Evolutionary conservation across 176 grass and related monocot genomes (phyloP).

Genomic region (Dactylis glomerata): DNA sequence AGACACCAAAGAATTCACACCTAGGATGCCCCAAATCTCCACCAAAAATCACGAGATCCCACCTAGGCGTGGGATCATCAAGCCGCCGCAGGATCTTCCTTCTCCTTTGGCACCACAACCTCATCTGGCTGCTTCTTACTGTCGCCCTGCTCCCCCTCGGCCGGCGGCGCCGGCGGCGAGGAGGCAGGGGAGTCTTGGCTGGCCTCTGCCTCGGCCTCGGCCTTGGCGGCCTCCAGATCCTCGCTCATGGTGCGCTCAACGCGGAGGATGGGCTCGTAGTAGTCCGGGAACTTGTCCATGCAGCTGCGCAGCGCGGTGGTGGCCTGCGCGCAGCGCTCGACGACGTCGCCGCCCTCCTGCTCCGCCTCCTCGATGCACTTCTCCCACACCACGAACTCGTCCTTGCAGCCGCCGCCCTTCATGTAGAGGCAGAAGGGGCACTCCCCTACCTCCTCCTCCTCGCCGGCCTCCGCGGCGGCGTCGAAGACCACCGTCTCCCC

Average conservation of each 20-base stretch:
- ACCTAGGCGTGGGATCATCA: background rate
- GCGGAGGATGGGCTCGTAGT: slow-evolving; percentile 75
- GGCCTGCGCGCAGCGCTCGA: slow-evolving; percentile 60
- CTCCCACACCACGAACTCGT: slow-evolving; percentile 83
- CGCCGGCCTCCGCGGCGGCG: background rate
- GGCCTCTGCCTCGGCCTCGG: background rate
- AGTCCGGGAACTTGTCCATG: slow-evolving; percentile 73
- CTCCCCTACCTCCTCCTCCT: slow-evolving; percentile 58
- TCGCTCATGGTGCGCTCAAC: slow-evolving; percentile 57
- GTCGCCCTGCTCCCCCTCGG: background rate
- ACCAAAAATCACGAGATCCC: slow-evolving; percentile 26
- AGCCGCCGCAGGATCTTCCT: background rate
- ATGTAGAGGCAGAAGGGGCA: slow-evolving; percentile 93
- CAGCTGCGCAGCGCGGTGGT: slow-evolving; percentile 66
- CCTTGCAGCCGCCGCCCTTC: slow-evolving; percentile 97
- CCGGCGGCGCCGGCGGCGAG: background rate
- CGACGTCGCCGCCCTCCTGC: slow-evolving; percentile 45
- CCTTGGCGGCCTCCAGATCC: slow-evolving; percentile 35
- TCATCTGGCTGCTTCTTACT: background rate
- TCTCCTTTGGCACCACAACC: background rate
- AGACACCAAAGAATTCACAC: slow-evolving; percentile 12
- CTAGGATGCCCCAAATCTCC: slow-evolving; percentile 25
- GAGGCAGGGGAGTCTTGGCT: background rate
- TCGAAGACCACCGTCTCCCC: slow-evolving; percentile 32
- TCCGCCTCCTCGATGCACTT: slow-evolving; percentile 78